Base-by-base conservation (phyloP, 768 basidiomycete species). In the Mycena kentingensis region DNA sequence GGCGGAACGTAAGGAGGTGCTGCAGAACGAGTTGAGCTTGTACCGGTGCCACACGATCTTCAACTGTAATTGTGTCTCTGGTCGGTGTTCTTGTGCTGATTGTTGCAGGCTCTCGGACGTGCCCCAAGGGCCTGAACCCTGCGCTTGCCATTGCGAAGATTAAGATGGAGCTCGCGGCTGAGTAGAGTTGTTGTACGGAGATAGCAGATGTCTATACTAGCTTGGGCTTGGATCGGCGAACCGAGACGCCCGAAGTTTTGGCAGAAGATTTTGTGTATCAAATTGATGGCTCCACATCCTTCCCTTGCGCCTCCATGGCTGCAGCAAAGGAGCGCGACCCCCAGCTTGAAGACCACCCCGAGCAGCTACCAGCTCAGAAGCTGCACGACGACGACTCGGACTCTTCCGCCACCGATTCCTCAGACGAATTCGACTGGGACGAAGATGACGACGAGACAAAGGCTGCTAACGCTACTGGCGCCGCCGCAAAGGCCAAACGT, bases 41-140 rank as follows among this genome's bases (percentile, higher is more conserved):
- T 99, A 97, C 77, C 84, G 96, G 52, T 98, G 96, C 78, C 96
- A 98, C 73, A 98, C 96, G 43, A 98, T 97, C 75, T 97, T 98
- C 79, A 97, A 97, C 74, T 93, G 93, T 89, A 51, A 25, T 80
- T 70, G n/a, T 39, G 7, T 39, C 29, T 46, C 44, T 54, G 47
- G 35, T 18, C 24, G 22, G 21, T 47, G 31, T 53, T 26, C 27
- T 15, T 5, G 21, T n/a, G 32, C 43, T 55, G 28, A 19, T 1
- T 19, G 8, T 13, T 52, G 13, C 55, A 87, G 89, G 92, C 70
- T 83, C 94, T 44, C 87, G 90, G 51, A 97, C 95, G n/a, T 98
- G 94, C 74, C 93, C 94, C 50, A 97, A 97, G 82, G 93, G 94
- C 49, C 81, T 96, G 60, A 95, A 96, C 75, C 93, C 93, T 3